These are phyloP conservation scores for Arxiozyma bovina DNA, from an alignment of 1,139 yeast genomes.

Conservation along the genomic window DNA sequence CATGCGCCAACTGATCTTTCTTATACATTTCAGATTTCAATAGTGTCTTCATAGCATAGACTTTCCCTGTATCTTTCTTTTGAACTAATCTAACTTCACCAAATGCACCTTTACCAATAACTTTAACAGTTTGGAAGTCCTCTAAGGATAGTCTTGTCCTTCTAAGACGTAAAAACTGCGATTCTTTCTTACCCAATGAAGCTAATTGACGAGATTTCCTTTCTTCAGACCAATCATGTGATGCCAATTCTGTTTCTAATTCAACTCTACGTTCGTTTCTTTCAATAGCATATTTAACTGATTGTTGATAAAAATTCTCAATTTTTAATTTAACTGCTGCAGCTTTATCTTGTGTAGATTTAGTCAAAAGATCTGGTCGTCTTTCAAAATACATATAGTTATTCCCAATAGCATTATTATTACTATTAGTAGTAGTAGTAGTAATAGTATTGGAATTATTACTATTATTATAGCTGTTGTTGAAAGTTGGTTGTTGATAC, in stretches of 20 bases:
- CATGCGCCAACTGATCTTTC: slow-evolving; percentile 76
- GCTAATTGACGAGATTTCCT: slow-evolving; percentile 65
- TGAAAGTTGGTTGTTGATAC: slow-evolving; percentile 16
- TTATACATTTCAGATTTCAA: slow-evolving; percentile 75
- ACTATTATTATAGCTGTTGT: slow-evolving; percentile 9
- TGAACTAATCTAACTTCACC: slow-evolving; percentile 82
- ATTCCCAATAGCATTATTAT: slow-evolving; percentile 16
- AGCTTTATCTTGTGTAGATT: slow-evolving; percentile 62
- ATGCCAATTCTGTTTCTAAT: slow-evolving; percentile 55
- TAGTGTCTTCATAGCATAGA: slow-evolving; percentile 76
- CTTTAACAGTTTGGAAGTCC: slow-evolving; percentile 71
- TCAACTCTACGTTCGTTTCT: slow-evolving; percentile 70
- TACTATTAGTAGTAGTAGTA: slow-evolving; percentile 17
- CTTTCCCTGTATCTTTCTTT: slow-evolving; percentile 72
- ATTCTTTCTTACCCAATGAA: slow-evolving; percentile 64
- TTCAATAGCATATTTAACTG: slow-evolving; percentile 73
- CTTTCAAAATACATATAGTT: slow-evolving; percentile 71
- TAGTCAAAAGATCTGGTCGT: slow-evolving; percentile 68
- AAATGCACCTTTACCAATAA: slow-evolving; percentile 80
- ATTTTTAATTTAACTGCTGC: slow-evolving; percentile 61
- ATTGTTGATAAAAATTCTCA: slow-evolving; percentile 67
- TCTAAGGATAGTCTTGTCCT: slow-evolving; percentile 67
- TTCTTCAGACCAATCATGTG: slow-evolving; percentile 67
- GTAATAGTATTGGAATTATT: slow-evolving; percentile 15
- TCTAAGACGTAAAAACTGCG: slow-evolving; percentile 64